A percentile compares a stretch with the other conserved stretches of the same genome.
Evolutionary conservation across 106 monocot genomes (phyloP).

Genomic region (Platanthera zijinensis): DNA sequence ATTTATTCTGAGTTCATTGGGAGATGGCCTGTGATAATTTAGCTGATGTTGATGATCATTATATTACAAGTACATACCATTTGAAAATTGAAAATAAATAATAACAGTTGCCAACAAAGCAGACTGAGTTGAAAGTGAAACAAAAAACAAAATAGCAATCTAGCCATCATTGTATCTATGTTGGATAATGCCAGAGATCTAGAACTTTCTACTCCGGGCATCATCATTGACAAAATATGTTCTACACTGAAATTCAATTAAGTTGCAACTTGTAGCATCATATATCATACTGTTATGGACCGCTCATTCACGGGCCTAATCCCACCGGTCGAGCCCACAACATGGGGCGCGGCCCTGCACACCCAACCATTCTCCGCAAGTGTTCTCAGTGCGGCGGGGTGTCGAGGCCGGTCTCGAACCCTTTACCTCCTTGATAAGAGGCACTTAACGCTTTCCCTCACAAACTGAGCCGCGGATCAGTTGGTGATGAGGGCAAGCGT

Average conservation of each 20-base stretch:
- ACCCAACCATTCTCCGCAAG: too few species aligned
- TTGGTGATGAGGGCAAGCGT: too few species aligned
- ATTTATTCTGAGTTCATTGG: slow-evolving; percentile 56
- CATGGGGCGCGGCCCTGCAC: too few species aligned
- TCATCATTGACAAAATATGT: background rate
- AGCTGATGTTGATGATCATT: slow-evolving; percentile 1
- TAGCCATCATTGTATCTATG: background rate
- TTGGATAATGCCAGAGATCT: background rate
- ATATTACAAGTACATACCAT: background rate
- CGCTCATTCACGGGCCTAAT: too few species aligned
- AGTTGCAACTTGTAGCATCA: background rate
- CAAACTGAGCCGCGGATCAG: too few species aligned
- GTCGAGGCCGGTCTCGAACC: too few species aligned
- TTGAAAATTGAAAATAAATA: background rate
- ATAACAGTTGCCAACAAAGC: background rate
- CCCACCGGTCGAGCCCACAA: too few species aligned
- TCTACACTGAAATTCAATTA: background rate
- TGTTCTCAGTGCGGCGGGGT: too few species aligned
- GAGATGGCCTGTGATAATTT: slow-evolving; percentile 35
- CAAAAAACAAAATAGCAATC: background rate
- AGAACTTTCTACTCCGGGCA: background rate
- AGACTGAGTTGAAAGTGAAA: background rate
- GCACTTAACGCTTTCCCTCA: too few species aligned
- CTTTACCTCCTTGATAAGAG: too few species aligned
- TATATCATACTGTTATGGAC: background rate